A percentile compares a stretch with the other conserved stretches of the same genome.
Conservation (phyloP, 805 yeast species). For the Candida lessepsii region DNA sequence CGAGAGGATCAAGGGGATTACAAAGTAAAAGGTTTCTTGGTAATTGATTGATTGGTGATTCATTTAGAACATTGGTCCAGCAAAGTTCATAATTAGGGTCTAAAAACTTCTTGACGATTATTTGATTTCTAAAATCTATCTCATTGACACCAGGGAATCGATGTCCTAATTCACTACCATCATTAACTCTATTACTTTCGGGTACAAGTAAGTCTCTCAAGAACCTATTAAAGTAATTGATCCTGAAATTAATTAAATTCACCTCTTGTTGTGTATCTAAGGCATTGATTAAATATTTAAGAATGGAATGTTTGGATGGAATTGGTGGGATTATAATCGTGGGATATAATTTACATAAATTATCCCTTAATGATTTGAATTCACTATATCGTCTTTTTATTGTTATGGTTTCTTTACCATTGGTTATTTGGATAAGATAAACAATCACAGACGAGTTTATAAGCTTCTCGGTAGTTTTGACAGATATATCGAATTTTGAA, state of each 20-base stretch:
- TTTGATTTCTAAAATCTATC: constrained; percentile 29
- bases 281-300: constrained; percentile 41
- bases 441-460: constrained; percentile 37
- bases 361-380: constrained; percentile 42
- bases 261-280: constrained; percentile 36
- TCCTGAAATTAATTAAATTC: constrained; percentile 47
- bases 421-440: constrained; percentile 29
- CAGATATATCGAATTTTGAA: constrained; percentile 26
- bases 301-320: constrained; percentile 48
- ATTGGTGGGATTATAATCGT: constrained; percentile 43
- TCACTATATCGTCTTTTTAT: constrained; percentile 43
- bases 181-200: neutral
- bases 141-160: constrained; percentile 17
- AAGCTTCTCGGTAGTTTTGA: constrained; percentile 35
- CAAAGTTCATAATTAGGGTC: constrained; percentile 50
- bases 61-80: constrained; percentile 52
- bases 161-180: neutral
- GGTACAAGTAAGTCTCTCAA: constrained; percentile 31
- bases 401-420: constrained; percentile 15
- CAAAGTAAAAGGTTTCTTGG: constrained; percentile 50
- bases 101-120: constrained; percentile 44
- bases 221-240: constrained; percentile 44
- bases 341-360: constrained; percentile 37
- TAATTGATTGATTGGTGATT: constrained; percentile 43
- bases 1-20: constrained; percentile 50